Evolutionary conservation across 257 asterid species (phyloP), one percentile per base, ranked within the genome.

Genomic region (Solanum medicagineum): DNA sequence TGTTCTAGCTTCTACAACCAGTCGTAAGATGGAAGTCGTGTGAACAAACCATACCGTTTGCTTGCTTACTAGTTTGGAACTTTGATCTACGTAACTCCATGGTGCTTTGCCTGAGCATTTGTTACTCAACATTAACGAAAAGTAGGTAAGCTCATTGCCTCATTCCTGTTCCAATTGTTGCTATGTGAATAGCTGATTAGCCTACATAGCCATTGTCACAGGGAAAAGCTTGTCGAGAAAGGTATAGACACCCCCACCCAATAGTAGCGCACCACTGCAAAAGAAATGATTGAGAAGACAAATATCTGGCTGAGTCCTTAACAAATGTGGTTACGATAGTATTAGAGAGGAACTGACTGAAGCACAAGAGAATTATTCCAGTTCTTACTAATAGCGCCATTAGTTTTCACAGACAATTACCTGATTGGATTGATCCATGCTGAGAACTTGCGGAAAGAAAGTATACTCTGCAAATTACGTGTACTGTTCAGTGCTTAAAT

Each of bases 401-500:
- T 24, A 24, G 20, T 15, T 42, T 77, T 77, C 47, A 74, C 13
- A 77, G 42, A 62, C 66, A 20, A 56, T 55, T 86, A 92, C 95
- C 98, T 96, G 92, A 90, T 88, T 68, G 98, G 98, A 84, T 96
- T 96, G 80, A 96, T 93, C 99, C 99, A 96, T 74, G 99, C 97
- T 20, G 99, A 96, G 86, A 93, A 93, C 90, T 93, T 96, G 93
- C 98, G 98, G 84, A 96, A 92, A 11, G 99, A 92, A 81, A 96
- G 98, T 70, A 96, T 93, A 89, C 99, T 96, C 98, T 96, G 95
- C 92, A 89, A 32, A 88, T 86, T 75, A 82, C 17, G 8, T 65
- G 79, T 62, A 2, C 65, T 24, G 24, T 17, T 79, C 17, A 79
- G 65, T 16, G 14, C 26, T 53, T 53, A 24, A 51, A 77, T 77